Base-by-base conservation (phyloP, 768 basidiomycete genomes). In the Calocera viscosa region DNA sequence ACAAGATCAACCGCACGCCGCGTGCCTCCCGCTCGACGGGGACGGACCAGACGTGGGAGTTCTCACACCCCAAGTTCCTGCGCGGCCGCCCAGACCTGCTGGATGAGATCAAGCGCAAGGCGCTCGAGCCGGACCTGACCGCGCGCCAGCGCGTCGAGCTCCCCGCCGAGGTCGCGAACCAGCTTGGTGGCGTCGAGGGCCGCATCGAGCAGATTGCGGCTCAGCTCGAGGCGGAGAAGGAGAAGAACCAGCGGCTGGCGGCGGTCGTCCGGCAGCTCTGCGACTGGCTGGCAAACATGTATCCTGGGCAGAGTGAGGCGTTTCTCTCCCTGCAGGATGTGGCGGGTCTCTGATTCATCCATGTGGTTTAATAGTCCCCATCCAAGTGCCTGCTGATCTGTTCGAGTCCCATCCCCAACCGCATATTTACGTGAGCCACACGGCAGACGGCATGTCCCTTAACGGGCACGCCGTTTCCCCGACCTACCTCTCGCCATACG, bases 1-100 rank as follows among this genome's bases (percentile, higher is more conserved):
- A 92, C 79, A 94, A 94, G 78, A 91, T 91, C 77, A 92, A 92
- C 75, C 82, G 90, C 77, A 90, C 90, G 2, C 90, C 90, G 28
- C 87, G 91, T 63, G 87, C 90, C 3, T 88, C 91, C 73, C 84
- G 89, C 69, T 88, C 89, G 0, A 87, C 89, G 14, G 82, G 86
- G 14, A 86, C 90, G 72, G 85, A 87, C 38, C 89, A 92, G 76
- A 88, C 86, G 2, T 91, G 90, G 89, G 90, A 92, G 74, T 92
- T 94, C 75, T 89, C 87, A 2, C 91, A 94, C 74, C 85, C 86
- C 75, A 90, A 91, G 72, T 92, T 93, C 76, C 79, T 90, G 24
- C 87, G 89, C 47, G 90, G 84, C 0, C 83, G 89, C 11, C 85
- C 87, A 28, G 90, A 92, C 74, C 79, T 92, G 47, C 80, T 92